Percentiles rank a stretch among this genome's conserved stretches.
Conservation (phyloP, 2,329 filamentous ascomycete genomes). For the Dryadomyces quercivorus region DNA sequence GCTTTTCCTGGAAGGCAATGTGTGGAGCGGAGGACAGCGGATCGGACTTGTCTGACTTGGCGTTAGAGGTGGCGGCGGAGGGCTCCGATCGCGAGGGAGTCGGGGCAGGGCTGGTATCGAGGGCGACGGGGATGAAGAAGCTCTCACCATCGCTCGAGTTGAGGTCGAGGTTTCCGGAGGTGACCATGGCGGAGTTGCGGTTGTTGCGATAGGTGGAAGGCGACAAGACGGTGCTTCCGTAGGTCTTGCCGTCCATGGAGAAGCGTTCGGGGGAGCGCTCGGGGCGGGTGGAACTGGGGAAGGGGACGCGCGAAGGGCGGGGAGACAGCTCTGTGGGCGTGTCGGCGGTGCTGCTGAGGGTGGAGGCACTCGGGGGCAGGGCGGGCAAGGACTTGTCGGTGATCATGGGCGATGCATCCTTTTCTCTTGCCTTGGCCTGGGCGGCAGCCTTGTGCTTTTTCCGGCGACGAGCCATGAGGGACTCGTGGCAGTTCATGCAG, state of each 20-base stretch:
- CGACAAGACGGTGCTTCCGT: constrained; percentile 40
- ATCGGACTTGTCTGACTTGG: constrained; percentile 33
- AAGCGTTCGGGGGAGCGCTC: constrained; percentile 41
- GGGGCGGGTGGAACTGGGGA: constrained; percentile 37
- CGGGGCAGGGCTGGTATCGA: constrained; percentile 55
- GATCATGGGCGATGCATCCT: constrained; percentile 53
- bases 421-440: constrained; percentile 48
- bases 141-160: constrained; percentile 46
- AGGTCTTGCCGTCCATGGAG: constrained; percentile 19
- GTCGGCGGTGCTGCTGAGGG: constrained; percentile 43
- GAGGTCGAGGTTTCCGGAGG: constrained; percentile 19
- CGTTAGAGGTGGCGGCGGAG: constrained; percentile 28
- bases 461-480: constrained; percentile 79
- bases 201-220: constrained; percentile 68
- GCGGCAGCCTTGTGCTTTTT: constrained; percentile 69
- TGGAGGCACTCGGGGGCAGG: constrained; percentile 58
- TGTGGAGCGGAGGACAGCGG: constrained; percentile 60
- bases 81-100: constrained; percentile 40
- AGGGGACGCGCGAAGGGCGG: constrained; percentile 41
- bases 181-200: constrained; percentile 56
- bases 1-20: constrained; percentile 83
- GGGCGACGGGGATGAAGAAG: constrained; percentile 64
- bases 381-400: constrained; percentile 90
- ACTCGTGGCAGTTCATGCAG: constrained; percentile 98
- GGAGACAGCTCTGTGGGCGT: constrained; percentile 60